phyloP scores from a whole-genome alignment of 2,329 filamentous ascomycete genomes.

The Metarhizium brunneum region DNA sequence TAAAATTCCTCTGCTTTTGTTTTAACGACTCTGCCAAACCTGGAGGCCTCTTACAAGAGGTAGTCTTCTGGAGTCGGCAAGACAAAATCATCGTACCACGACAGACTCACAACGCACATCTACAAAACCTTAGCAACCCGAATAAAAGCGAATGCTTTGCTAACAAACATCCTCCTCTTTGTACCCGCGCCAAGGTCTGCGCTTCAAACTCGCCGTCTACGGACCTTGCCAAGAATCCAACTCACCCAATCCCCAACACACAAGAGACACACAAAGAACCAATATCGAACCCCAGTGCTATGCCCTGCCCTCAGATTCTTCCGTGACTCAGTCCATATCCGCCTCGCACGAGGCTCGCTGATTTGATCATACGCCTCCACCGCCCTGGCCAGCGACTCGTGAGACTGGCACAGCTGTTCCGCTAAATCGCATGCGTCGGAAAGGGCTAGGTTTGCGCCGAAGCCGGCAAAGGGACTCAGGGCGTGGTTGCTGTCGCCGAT shows the following conservation, averaged over 20 bases:
- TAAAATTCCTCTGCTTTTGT: no score
- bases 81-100: no score
- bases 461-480: slow-evolving; percentile 38
- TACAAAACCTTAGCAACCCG: no score
- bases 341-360: not conserved
- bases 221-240: slow-evolving; percentile 10
- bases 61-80: no score
- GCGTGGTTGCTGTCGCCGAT: slow-evolving; percentile 43
- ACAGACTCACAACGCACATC: no score
- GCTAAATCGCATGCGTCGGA: slow-evolving; percentile 38
- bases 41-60: no score
- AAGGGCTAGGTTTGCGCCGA: slow-evolving; percentile 38
- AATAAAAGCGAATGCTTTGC: no score
- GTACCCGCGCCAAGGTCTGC: no score
- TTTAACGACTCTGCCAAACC: no score
- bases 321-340: slow-evolving; percentile 15
- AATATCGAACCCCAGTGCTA: slow-evolving; percentile 14
- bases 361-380: slow-evolving; percentile 6
- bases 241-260: slow-evolving; percentile 10
- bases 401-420: slow-evolving; percentile 22
- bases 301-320: slow-evolving; percentile 15
- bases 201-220: not conserved
- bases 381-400: slow-evolving; percentile 15
- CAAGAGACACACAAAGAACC: slow-evolving; percentile 13
- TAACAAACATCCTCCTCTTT: no score